Percentiles rank a stretch among this genome's conserved stretches.
phyloP scores from a whole-genome alignment of 2,329 filamentous ascomycete species.

The Lachnellula willkommii region DNA sequence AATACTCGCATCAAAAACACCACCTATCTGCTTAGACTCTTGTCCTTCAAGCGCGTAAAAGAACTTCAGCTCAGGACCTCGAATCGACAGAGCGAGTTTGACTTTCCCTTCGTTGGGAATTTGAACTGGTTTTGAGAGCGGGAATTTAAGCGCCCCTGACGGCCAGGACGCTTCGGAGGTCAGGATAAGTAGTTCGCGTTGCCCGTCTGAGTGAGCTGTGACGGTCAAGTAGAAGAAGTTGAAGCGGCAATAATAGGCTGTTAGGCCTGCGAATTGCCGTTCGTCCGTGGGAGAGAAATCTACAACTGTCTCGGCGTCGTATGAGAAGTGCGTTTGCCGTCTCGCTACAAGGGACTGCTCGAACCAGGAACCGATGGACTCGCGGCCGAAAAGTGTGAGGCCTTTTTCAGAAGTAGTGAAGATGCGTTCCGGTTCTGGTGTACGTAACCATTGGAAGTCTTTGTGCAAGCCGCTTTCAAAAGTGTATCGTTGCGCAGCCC shows the following conservation, averaged over 20 bases:
- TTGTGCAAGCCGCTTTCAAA: constrained; percentile 43
- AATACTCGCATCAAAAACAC: constrained; percentile 53
- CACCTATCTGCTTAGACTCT: constrained; percentile 45
- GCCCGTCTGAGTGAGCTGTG: constrained; percentile 49
- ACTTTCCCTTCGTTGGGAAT: constrained; percentile 53
- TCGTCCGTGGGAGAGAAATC: constrained; percentile 52
- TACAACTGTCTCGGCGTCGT: constrained; percentile 52
- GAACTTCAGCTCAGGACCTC: constrained; percentile 50
- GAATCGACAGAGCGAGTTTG: constrained; percentile 45
- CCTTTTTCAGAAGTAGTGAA: constrained; percentile 38
- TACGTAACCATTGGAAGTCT: constrained; percentile 55
- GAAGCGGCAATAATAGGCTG: constrained; percentile 58
- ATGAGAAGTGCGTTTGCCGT: constrained; percentile 54
- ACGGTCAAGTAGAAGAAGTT: constrained; percentile 62
- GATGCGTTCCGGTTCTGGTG: constrained; percentile 50
- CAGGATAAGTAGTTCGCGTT: constrained; percentile 53
- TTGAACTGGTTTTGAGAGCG: constrained; percentile 38
- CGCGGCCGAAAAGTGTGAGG: constrained; percentile 46
- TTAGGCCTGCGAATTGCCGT: constrained; percentile 55
- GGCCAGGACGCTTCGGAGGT: constrained; percentile 54
- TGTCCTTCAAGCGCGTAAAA: constrained; percentile 47
- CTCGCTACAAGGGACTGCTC: constrained; percentile 52
- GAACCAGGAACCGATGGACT: constrained; percentile 53
- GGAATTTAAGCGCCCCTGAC: constrained; percentile 41
- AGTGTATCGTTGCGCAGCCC: constrained; percentile 44